Conservation (phyloP, 495 filamentous ascomycete genomes). For the Tuber microsphaerosporum region DNA sequence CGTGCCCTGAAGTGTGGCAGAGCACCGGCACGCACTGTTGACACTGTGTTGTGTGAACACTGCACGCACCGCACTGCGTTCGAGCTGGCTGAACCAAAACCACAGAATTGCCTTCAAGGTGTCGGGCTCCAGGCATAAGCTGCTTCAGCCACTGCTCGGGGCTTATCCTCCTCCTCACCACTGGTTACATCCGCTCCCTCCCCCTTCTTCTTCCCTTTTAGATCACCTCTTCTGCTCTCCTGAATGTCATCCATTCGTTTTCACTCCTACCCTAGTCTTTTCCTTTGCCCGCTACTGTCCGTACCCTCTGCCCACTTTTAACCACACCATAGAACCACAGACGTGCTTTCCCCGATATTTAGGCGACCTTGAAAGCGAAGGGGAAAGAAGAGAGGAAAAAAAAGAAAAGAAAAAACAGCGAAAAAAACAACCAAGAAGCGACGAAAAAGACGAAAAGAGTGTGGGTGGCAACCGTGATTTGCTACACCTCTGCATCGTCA, state of each 20-base stretch:
- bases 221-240: not conserved
- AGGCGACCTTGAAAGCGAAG: constrained; percentile 10
- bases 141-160: constrained; percentile 1
- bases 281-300: not conserved
- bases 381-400: constrained; percentile 4
- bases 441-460: not conserved
- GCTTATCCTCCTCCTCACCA: not conserved
- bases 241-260: not conserved
- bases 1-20: not conserved
- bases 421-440: constrained; percentile 3
- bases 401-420: not conserved
- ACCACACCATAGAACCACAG: not conserved
- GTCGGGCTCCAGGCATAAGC: not conserved
- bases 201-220: not conserved
- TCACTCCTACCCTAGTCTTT: not conserved
- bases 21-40: too few relatives aligned
- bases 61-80: too few relatives aligned
- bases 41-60: too few relatives aligned
- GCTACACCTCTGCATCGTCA: not conserved
- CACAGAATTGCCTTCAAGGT: not conserved
- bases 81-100: too few relatives aligned
- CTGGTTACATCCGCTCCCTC: not conserved
- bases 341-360: constrained; percentile 12
- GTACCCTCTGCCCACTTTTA: not conserved
- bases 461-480: not conserved